A percentile compares a stretch with the other conserved stretches of the same genome.
Conservation (phyloP, 352 stramenopile species). For the Globisporangium paroecandrum region DNA sequence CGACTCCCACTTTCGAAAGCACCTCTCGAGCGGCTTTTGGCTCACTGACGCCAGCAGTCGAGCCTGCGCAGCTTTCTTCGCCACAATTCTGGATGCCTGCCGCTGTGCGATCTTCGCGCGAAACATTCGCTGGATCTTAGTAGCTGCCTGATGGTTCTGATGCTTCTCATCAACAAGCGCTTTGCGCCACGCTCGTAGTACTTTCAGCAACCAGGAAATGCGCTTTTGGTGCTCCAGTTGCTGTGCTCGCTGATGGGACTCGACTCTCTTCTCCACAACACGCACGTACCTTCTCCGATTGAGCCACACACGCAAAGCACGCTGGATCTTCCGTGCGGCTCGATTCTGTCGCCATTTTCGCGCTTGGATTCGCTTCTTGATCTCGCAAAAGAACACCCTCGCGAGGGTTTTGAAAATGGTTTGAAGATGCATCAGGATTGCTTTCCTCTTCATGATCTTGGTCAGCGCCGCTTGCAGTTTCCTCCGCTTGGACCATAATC, state of each 20-base stretch:
- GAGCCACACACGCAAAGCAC: constrained; percentile 34
- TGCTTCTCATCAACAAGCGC: constrained; percentile 12
- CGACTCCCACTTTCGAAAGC: constrained; percentile 58
- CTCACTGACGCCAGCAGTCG: constrained; percentile 39
- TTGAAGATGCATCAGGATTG: constrained; percentile 38
- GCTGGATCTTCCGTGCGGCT: constrained; percentile 50
- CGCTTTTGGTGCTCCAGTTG: constrained; percentile 15
- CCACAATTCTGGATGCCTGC: constrained; percentile 36
- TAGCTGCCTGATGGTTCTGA: constrained; percentile 25
- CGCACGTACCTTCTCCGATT: constrained; percentile 41
- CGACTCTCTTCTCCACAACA: constrained; percentile 31
- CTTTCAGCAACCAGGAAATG: constrained; percentile 17
- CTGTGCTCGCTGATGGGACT: constrained; percentile 12
- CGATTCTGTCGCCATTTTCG: constrained; percentile 32
- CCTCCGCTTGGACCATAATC: constrained; percentile 18
- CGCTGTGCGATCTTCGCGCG: constrained; percentile 37
- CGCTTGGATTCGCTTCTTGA: constrained; percentile 29
- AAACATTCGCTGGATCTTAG: constrained; percentile 51
- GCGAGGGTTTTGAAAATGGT: constrained; percentile 42
- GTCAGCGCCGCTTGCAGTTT: constrained; percentile 25
- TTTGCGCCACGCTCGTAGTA: constrained; percentile 26
- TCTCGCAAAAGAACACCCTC: constrained; percentile 41
- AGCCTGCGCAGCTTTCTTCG: constrained; percentile 48
- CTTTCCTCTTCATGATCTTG: constrained; percentile 35
- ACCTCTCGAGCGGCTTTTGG: constrained; percentile 54